Evolutionary conservation across 75 land plant genomes (phyloP), one percentile per base, ranked within the genome.

Genomic region (Adiantum capillusveneris): DNA sequence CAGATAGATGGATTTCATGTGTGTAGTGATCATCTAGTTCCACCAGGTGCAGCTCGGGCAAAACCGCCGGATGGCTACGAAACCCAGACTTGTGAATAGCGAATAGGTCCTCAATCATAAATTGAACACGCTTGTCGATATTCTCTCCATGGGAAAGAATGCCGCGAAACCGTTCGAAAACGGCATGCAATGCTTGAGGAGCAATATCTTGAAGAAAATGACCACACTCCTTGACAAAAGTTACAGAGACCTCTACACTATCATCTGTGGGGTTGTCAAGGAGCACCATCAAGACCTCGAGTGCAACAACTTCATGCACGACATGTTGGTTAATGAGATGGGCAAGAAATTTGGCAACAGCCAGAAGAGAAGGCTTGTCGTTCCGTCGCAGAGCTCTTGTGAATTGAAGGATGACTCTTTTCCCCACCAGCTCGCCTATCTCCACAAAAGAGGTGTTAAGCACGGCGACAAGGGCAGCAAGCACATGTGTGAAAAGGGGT

Each of bases 61-160:
- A 65, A 59, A 86, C 77, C 12, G 85, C 96, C 31, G 91, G 91
- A 56, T 81, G 65, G 2, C 85, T 87, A 86, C 83, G 83, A 69
- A 91, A 91, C 19, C 77, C 82, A 1, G 92, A 75, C 73, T 91
- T 91, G 27, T 88, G 68, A 53, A 91, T 75, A 16, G 92, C 97
- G 78, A 87, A 91, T 19, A 91, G 71, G 14, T 84, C 88, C 73
- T 91, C 97, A 70, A 91, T 91, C 72, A 87, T 64, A 49, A 81
- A 87, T 60, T 84, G 93, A 56, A 91, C 97, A 20, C 97, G 70
- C 57, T 91, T 91, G 57, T 87, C 97, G 58, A 91, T 91, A 70
- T 91, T n/a, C n/a, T n/a, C 93, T 49, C 93, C 93, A 66, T 91
- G 93, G 66, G 84, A 88, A 56, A 91, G 80, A 42, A 91, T 87